These are phyloP conservation scores for Thraustochytrium striatum DNA, from an alignment of 352 stramenopile species.

Conservation along the genomic window DNA sequence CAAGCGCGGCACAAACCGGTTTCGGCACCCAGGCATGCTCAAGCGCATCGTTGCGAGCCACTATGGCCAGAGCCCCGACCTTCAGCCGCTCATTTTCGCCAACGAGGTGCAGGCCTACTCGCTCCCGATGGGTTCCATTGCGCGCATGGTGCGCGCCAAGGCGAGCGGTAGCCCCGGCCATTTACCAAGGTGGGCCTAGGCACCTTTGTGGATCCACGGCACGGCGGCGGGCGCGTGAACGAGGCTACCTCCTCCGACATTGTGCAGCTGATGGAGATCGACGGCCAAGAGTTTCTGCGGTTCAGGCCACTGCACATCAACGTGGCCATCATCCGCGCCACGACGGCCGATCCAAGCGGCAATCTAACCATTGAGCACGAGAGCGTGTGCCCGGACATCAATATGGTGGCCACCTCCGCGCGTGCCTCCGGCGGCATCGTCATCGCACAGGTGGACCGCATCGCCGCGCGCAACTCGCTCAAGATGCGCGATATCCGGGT, in stretches of 20 bases:
- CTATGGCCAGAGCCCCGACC: slow-evolving; percentile 60
- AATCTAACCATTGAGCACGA: slow-evolving; percentile 64
- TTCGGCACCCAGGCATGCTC: slow-evolving; percentile 57
- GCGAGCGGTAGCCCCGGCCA: slow-evolving; percentile 61
- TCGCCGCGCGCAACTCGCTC: slow-evolving; percentile 56
- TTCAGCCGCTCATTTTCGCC: slow-evolving; percentile 55
- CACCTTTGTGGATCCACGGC: slow-evolving; percentile 61
- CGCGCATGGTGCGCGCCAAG: slow-evolving; percentile 61
- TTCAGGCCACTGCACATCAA: slow-evolving; percentile 64
- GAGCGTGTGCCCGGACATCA: slow-evolving; percentile 59
- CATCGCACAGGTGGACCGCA: slow-evolving; percentile 62
- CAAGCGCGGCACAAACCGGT: slow-evolving; percentile 48
- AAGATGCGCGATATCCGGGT: slow-evolving; percentile 54
- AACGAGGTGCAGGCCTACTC: slow-evolving; percentile 62
- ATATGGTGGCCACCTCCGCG: slow-evolving; percentile 58
- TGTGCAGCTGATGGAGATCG: slow-evolving; percentile 20
- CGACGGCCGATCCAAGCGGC: slow-evolving; percentile 55
- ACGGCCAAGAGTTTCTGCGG: slow-evolving; percentile 57
- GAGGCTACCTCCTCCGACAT: slow-evolving; percentile 57
- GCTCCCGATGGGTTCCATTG: slow-evolving; percentile 60
- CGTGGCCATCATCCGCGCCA: slow-evolving; percentile 62
- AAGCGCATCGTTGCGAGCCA: slow-evolving; percentile 59
- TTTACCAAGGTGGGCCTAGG: slow-evolving; percentile 61
- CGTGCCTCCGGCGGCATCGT: slow-evolving; percentile 60
- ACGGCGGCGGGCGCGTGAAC: slow-evolving; percentile 53